Conservation (phyloP, 225 moss, liverwort and hornwort species). For the Ulota crispa region DNA sequence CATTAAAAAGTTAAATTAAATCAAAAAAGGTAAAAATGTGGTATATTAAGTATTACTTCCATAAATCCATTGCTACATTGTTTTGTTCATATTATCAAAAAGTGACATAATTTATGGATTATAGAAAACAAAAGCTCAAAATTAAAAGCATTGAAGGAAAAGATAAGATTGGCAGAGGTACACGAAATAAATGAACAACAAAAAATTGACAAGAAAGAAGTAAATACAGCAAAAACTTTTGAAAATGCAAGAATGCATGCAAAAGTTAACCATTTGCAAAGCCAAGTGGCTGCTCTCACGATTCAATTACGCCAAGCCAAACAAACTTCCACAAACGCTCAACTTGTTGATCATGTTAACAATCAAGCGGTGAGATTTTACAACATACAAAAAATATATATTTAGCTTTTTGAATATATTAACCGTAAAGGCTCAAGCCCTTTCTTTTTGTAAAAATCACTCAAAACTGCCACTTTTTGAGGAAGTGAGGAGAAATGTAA, state of each 20-base stretch:
- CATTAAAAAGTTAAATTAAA: no score
- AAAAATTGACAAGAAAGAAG: background rate
- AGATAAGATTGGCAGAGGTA: constrained; percentile 13
- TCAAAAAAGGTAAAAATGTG: no score
- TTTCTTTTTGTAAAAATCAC: no score
- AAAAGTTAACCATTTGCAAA: constrained; percentile 17
- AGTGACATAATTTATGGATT: background rate
- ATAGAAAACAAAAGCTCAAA: constrained; percentile 17
- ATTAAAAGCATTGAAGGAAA: constrained; percentile 17
- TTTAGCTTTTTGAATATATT: background rate
- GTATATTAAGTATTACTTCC: no score
- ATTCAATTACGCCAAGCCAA: constrained; percentile 17
- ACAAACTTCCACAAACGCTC: background rate
- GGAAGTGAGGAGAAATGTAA: no score
- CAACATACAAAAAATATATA: background rate
- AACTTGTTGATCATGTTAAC: constrained; percentile 18
- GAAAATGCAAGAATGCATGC: background rate
- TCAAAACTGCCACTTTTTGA: no score
- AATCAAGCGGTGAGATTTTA: background rate
- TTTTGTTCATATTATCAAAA: background rate
- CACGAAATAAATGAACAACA: background rate
- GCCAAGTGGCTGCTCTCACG: constrained; percentile 1
- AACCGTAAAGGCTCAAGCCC: no score
- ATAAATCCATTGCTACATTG: no score
- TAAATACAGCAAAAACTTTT: background rate